Evolutionary conservation across 176 grass and related monocot genomes (phyloP), one percentile per base, ranked within the genome.

Genomic region (Elymus sibiricus): DNA sequence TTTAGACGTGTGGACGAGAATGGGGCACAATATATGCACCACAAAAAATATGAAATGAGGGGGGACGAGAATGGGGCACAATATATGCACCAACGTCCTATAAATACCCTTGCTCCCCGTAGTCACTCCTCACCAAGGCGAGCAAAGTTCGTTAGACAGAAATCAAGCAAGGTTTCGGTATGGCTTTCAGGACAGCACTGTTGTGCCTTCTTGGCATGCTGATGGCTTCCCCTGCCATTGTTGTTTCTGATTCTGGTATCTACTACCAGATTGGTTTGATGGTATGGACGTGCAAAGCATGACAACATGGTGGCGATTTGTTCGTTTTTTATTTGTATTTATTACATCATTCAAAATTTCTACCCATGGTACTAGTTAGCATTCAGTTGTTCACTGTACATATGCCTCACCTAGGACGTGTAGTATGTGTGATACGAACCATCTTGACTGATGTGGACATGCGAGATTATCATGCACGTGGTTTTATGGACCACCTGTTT

Each of bases 261-360:
- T 90, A 82, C 83, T 86, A 90, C 39, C 61, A 77, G 62, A 80
- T 87, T 31, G 42, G 11, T 42, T 35, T 90, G 15, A 64, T 86
- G 88, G 88, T 90, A 90, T 69, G 77, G 47, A 27, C 26, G 42
- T 13, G 11, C 7, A 72, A 51, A 34, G 16, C 24, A 16, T 76
- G 29, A 4, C 8, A 17, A 51, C 47, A 17, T 17, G 17, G 47
- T 51, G 47, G 47, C 16, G 14, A 34, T 19, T 32, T 9, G 16
- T 70, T 22, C 66, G 1, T 17, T 5, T 70, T 38, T 40, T 51
- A 51, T 51, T 51, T 51, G 68, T 12, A 13, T 40, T 16, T 51
- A 17, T 40, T 40, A n/a, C 35, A 10, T n/a, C 19, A 6, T 42
- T 72, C 37, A 24, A 42, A 42, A 13, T 43, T 42, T 19, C 11